phyloP scores from a whole-genome alignment of 2,329 filamentous ascomycete species.

The Fusarium kyushuense region DNA sequence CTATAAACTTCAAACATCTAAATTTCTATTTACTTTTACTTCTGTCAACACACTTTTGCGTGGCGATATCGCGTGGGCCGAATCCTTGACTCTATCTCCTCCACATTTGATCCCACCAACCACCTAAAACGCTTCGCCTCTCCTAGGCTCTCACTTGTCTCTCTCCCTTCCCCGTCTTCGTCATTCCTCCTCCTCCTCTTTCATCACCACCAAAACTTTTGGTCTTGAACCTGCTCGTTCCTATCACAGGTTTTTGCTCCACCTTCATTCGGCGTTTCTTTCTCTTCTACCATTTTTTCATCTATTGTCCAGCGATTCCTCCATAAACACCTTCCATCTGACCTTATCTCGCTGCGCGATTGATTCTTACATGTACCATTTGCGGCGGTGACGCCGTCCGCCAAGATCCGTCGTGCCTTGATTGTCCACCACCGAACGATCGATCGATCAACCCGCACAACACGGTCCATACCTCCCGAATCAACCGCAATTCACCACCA shows the following conservation, averaged over 20 bases:
- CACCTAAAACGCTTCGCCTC: slow-evolving; percentile 25
- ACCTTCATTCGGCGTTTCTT: slow-evolving; percentile 28
- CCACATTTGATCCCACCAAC: slow-evolving; percentile 37
- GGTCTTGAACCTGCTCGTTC: slow-evolving; percentile 12
- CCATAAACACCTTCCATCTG: slow-evolving; percentile 1
- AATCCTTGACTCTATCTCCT: slow-evolving; percentile 32
- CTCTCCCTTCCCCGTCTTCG: slow-evolving; percentile 32
- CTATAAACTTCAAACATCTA: not conserved
- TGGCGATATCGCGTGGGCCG: slow-evolving; percentile 43
- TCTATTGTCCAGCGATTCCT: slow-evolving; percentile 9
- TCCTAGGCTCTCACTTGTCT: slow-evolving; percentile 9
- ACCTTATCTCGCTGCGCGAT: slow-evolving; percentile 40
- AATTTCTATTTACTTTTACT: not conserved
- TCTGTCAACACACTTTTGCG: slow-evolving; percentile 8
- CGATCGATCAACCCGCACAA: slow-evolving; percentile 38
- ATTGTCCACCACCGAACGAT: slow-evolving; percentile 33
- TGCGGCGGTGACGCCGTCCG: slow-evolving; percentile 50
- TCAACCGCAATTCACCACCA: slow-evolving; percentile 27
- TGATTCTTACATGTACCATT: slow-evolving; percentile 46
- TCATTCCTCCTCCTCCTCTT: slow-evolving; percentile 29
- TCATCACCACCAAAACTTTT: slow-evolving; percentile 25
- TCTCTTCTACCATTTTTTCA: slow-evolving; percentile 11
- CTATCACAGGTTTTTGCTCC: slow-evolving; percentile 14
- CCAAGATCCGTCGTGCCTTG: slow-evolving; percentile 38
- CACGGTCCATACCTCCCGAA: slow-evolving; percentile 31